Evolutionary conservation across 2,329 filamentous ascomycete genomes (phyloP).

Genomic region (Fusarium liriodendri): DNA sequence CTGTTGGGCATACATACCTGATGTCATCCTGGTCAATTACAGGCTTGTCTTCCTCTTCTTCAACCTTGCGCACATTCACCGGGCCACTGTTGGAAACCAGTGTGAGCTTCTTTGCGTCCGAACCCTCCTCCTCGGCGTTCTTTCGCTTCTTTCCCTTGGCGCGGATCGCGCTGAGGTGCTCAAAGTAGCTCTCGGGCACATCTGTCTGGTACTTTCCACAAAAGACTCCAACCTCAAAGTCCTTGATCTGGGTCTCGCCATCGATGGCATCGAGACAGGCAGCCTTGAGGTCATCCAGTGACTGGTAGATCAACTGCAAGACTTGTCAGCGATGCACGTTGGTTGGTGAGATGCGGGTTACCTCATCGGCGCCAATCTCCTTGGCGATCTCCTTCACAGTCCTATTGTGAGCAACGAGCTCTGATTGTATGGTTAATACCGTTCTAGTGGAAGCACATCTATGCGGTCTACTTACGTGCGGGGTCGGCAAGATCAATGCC

Average conservation of each 20-base stretch:
- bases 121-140: constrained; percentile 8
- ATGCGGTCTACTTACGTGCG: constrained; percentile 34
- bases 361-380: constrained; percentile 57
- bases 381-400: constrained; percentile 53
- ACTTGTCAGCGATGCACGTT: background rate
- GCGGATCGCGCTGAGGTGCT: constrained; percentile 78
- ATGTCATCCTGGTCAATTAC: constrained; percentile 18
- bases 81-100: constrained; percentile 11
- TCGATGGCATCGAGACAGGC: constrained; percentile 79
- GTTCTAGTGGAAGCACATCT: background rate
- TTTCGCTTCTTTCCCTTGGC: constrained; percentile 68
- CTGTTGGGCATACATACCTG: background rate
- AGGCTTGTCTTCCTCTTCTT: background rate
- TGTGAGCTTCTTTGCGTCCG: constrained; percentile 38
- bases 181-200: constrained; percentile 83
- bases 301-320: constrained; percentile 65
- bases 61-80: background rate
- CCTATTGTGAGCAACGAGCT: constrained; percentile 55
- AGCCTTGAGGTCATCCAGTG: constrained; percentile 75
- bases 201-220: constrained; percentile 87
- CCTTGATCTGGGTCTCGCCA: constrained; percentile 61
- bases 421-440: constrained; percentile 25
- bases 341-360: constrained; percentile 62
- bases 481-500: constrained; percentile 60
- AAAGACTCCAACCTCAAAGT: constrained; percentile 94